Base-by-base conservation (phyloP, 2,329 filamentous ascomycete species). In the Sporothrix globosa region DNA sequence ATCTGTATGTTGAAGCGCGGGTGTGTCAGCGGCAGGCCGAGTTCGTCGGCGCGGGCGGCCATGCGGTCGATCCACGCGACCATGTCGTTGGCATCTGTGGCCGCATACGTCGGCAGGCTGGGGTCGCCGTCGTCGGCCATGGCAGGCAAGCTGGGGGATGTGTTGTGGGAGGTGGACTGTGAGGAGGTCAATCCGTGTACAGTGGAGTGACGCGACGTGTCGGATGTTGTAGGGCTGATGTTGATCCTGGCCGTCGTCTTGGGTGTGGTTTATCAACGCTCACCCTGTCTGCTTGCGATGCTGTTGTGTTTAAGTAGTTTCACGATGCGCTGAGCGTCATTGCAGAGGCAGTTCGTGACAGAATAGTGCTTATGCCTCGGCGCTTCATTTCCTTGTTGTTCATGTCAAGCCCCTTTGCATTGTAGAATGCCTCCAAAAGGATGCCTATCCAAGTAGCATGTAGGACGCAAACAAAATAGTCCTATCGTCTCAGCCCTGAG, bases 1-100 rank as follows among this genome's bases (percentile, higher is more conserved):
- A 69, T 34, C 30, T 60, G 68, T n/a, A 13, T 44, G n/a, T 61
- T 63, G 21, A 30, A 44, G 41, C 30, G 30, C 17, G 70, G 72
- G 27, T 30, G 63, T 21, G 75, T 76, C 30, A 77, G 72, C 1
- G 75, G 76, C 27, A 76, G 74, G 9, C 41, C 46, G 46, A 76
- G 72, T 41, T 69, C 56, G 11, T 54, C 11, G n/a, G 73, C 68
- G 34, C 56, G 30, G 10, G 58, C 72, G n/a, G 69, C 69, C n/a
- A 66, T 39, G 14, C 34, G 11, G 63, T 72, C 61, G 67, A 75
- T 61, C 56, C 69, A 72, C 1, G 52, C 19, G 1, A 21, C 44
- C 56, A 74, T 53, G 30, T 53, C 68, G 27, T 56, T 50, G 19
- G 70, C 58, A 69, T 73, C 72, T 21, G 60, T 41, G 6, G 58